Evolutionary conservation across 2,329 filamentous ascomycete genomes (phyloP).

Genomic region (Pseudocercospora crystallina): DNA sequence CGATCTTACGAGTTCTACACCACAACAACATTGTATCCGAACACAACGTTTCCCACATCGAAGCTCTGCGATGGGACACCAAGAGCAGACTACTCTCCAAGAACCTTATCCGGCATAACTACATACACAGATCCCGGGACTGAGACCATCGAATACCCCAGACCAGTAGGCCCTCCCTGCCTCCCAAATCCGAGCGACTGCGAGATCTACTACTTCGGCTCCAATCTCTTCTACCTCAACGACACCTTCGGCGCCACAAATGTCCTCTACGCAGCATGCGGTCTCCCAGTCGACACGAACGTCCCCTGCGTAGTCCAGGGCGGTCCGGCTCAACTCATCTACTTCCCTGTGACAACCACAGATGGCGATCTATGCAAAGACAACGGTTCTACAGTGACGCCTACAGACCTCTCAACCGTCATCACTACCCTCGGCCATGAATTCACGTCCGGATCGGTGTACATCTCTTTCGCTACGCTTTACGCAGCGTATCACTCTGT

Average conservation of each 20-base stretch:
- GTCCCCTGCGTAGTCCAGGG: conserved; percentile 5
- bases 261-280: conserved; percentile 2
- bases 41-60: too few relatives aligned
- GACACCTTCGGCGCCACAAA: neutral
- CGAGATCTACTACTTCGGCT: neutral
- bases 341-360: conserved; percentile 6
- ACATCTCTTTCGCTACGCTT: neutral
- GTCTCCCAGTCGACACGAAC: neutral
- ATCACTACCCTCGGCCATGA: neutral
- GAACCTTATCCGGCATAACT: conserved; percentile 2
- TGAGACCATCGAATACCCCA: neutral
- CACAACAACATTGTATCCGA: too few relatives aligned
- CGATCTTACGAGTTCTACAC: too few relatives aligned
- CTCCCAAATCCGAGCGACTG: neutral
- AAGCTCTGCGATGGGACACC: conserved; percentile 25
- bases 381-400: conserved; percentile 1
- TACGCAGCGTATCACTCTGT: conserved; percentile 5
- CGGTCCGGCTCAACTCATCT: conserved; percentile 3
- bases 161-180: conserved; percentile 13
- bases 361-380: neutral
- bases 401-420: neutral
- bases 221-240: neutral
- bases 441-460: neutral
- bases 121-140: neutral
- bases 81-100: conserved; percentile 18